A percentile compares a stretch with the other conserved stretches of the same genome.
Conservation (phyloP, 495 filamentous ascomycete species). For the Penicillium diatomitis region DNA sequence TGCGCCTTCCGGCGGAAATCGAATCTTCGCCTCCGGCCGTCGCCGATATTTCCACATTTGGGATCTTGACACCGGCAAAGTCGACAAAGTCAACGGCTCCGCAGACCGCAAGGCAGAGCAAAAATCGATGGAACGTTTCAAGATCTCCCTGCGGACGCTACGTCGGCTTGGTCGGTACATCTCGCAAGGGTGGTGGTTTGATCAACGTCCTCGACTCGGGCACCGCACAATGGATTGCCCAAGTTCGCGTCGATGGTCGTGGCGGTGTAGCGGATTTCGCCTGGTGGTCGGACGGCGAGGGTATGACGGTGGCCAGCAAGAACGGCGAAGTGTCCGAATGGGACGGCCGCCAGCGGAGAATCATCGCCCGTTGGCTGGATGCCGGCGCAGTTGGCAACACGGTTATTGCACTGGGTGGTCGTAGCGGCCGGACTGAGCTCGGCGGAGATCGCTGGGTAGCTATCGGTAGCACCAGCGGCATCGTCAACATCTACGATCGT, state of each 20-base stretch:
- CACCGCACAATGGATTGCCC: conserved; percentile 82
- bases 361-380: conserved; percentile 77
- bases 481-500: conserved; percentile 91
- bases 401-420: conserved; percentile 66
- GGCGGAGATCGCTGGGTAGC: conserved; percentile 86
- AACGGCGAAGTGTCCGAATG: conserved; percentile 93
- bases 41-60: conserved; percentile 91
- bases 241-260: conserved; percentile 72
- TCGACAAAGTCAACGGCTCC: conserved; percentile 75
- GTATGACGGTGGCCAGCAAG: conserved; percentile 67
- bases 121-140: conserved; percentile 82
- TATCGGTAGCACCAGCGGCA: conserved; percentile 71
- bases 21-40: conserved; percentile 74
- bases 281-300: conserved; percentile 82
- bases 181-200: conserved; percentile 73
- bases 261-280: conserved; percentile 80
- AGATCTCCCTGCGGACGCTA: conserved; percentile 76
- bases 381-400: conserved; percentile 84
- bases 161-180: conserved; percentile 68
- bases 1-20: conserved; percentile 37
- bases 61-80: conserved; percentile 69
- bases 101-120: conserved; percentile 67
- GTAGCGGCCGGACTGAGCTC: conserved; percentile 44
- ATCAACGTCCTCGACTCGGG: conserved; percentile 74
- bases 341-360: conserved; percentile 52